Base-by-base conservation (phyloP, 805 yeast species). In the Torulaspora indica region DNA sequence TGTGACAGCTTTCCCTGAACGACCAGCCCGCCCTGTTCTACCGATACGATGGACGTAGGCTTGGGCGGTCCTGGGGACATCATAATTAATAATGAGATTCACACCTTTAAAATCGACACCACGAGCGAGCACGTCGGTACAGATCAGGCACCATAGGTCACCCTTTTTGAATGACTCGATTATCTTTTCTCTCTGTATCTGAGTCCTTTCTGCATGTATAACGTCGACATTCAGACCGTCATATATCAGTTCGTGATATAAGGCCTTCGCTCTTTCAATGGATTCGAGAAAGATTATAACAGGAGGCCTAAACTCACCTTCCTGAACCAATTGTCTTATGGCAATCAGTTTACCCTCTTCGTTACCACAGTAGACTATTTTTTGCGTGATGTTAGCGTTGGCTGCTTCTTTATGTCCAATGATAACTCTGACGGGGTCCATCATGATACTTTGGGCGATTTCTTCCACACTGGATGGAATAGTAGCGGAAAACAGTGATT, bases 51-150 rank as follows among this genome's bases (percentile, higher is more conserved):
- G 99, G 36, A 93, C 96, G 63, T 93, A 93, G 0, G 96, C 83
- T 65, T 91, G 97, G 0, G 97, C 88, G 35, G 84, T 78, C 56
- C 81, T 85, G 13, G 99, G 99, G 9, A 93, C 95, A 67, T 93
- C 99, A 64, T 93, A 93, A 67, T 93, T 93, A 53, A 93, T 86
- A 32, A 93, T 97, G 47, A 95, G 64, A 60, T 90, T 93, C 39
- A 93, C 91, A 43, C 97, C 97, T 60, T 88, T 88, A 70, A 93
- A 93, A 66, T 93, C 98, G 46, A 93, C 86, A 73, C 99, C 99
- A 70, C 99, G 79, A 3, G 97, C 84, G 43, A 93, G 71, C 38
- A 93, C 96, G 67, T 93, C 99, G 0, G 99, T 93, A 64, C 97
- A 89, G 42, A 93, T 91, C 51, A 93, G 73, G 36, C 93, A 95